Evolutionary conservation across 768 basidiomycete genomes (phyloP).

Genomic region (Tricholoma furcatifolium): DNA sequence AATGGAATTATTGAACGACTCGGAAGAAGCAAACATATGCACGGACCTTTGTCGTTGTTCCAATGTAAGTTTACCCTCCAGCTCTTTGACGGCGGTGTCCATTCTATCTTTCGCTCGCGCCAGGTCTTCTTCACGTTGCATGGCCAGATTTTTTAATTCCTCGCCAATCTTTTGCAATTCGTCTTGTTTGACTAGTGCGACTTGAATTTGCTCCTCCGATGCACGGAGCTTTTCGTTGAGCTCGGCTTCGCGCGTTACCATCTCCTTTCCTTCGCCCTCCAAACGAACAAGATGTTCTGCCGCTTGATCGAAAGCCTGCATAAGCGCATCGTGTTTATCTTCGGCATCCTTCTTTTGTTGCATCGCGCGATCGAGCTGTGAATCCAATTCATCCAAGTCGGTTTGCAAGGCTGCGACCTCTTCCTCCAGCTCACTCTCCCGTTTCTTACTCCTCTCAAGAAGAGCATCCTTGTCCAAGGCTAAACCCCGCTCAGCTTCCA

Average conservation of each 20-base stretch:
- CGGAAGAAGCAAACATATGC: neutral
- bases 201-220: conserved; percentile 59
- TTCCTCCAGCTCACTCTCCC: conserved; percentile 84
- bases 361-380: conserved; percentile 80
- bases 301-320: conserved; percentile 77
- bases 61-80: conserved; percentile 67
- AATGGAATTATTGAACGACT: conserved; percentile 2
- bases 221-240: conserved; percentile 55
- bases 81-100: conserved; percentile 59
- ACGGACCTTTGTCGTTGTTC: conserved; percentile 63
- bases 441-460: conserved; percentile 79
- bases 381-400: conserved; percentile 83
- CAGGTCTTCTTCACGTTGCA: conserved; percentile 81
- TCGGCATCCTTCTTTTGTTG: conserved; percentile 77
- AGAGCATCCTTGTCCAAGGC: conserved; percentile 81
- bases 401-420: conserved; percentile 76
- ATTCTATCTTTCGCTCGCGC: conserved; percentile 71
- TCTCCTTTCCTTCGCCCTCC: conserved; percentile 73
- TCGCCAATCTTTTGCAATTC: conserved; percentile 64
- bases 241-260: conserved; percentile 63
- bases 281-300: conserved; percentile 82
- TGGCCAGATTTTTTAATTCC: conserved; percentile 65
- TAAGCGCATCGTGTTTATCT: conserved; percentile 71
- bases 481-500: conserved; percentile 80
- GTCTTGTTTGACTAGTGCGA: conserved; percentile 55